phyloP scores from a whole-genome alignment of 305 asterid genomes.

The Stenogyne calaminthoides region DNA sequence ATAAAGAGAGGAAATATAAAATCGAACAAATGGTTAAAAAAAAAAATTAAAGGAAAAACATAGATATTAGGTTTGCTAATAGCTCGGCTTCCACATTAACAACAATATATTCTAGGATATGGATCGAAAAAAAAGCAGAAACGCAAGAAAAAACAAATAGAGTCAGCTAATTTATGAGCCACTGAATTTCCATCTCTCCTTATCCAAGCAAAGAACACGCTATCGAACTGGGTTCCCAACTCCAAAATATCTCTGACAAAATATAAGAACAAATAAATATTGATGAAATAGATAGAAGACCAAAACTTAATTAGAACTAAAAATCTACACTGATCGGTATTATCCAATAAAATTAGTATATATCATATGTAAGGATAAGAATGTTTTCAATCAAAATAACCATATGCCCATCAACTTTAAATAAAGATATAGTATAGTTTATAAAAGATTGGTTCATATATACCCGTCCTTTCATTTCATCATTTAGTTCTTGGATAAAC shows the following conservation, averaged over 20 bases:
- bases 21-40: neutral
- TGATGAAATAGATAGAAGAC: neutral
- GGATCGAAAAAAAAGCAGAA: no score
- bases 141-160: no score
- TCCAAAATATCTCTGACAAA: no score
- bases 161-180: no score
- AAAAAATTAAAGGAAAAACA: no score
- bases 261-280: neutral
- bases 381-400: conserved; percentile 25
- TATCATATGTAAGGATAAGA: conserved; percentile 29
- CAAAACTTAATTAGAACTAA: neutral
- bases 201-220: no score
- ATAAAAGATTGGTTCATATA: neutral
- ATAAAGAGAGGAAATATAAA: neutral
- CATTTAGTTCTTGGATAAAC: neutral
- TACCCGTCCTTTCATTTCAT: neutral
- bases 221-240: no score
- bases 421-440: neutral
- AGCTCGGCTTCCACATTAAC: no score
- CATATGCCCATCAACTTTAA: neutral
- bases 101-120: no score
- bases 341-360: neutral
- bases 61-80: no score
- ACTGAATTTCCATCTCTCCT: no score
- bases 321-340: neutral